Percentiles rank a stretch among this genome's conserved stretches.
phyloP scores from a whole-genome alignment of 805 yeast genomes.

The Nakazawaea ambrosiae region DNA sequence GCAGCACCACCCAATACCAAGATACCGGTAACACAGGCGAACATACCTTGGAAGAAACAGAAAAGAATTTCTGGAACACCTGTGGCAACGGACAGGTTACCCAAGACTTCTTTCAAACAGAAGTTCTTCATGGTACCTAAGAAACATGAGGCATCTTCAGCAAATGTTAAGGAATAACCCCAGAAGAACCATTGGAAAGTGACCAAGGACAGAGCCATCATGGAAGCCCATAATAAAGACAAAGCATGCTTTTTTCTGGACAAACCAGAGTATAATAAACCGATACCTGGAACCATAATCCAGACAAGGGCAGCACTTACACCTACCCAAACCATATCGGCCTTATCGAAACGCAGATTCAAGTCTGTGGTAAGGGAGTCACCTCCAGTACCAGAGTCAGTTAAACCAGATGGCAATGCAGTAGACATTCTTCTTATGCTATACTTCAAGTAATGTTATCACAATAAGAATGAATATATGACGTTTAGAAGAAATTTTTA shows the following conservation, averaged over 20 bases:
- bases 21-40: conserved; percentile 88
- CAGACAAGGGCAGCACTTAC: conserved; percentile 76
- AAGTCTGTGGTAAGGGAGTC: conserved; percentile 67
- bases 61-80: conserved; percentile 87
- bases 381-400: conserved; percentile 72
- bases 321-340: conserved; percentile 83
- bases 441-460: too few relatives aligned
- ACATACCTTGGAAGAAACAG: conserved; percentile 94
- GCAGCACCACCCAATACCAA: conserved; percentile 97
- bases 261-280: conserved; percentile 86
- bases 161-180: conserved; percentile 90
- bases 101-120: conserved; percentile 74
- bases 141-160: conserved; percentile 44
- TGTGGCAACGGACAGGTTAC: conserved; percentile 62
- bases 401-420: conserved; percentile 30
- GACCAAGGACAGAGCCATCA: conserved; percentile 79
- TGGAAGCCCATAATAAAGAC: conserved; percentile 87
- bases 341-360: conserved; percentile 61
- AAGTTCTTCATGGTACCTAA: conserved; percentile 80
- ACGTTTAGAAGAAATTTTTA: neutral
- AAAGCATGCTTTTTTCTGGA: conserved; percentile 95
- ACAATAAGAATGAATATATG: too few relatives aligned
- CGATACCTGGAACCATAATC: conserved; percentile 97
- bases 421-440: conserved; percentile 12
- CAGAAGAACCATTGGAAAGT: conserved; percentile 97